Evolutionary conservation across 768 basidiomycete species (phyloP).

Genomic region (Candolleomyces aberdarensis): DNA sequence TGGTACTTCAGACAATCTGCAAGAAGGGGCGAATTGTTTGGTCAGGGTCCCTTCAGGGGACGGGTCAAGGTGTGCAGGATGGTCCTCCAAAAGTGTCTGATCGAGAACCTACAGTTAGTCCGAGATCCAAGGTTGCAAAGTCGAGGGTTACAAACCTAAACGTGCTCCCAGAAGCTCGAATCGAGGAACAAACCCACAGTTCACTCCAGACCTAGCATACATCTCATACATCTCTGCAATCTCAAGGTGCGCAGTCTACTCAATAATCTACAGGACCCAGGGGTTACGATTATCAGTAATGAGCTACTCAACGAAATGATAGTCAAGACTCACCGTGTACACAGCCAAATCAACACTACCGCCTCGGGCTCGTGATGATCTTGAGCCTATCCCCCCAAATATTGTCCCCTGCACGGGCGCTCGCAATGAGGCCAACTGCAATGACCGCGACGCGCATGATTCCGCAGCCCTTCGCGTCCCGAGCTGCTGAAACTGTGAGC

Average conservation of each 20-base stretch:
- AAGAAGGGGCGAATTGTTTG: too few species aligned
- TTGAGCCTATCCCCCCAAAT: too few species aligned
- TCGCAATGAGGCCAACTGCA: slow-evolving; percentile 67
- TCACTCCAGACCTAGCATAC: slow-evolving; percentile 82
- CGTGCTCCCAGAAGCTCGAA: slow-evolving; percentile 78
- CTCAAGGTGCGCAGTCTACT: slow-evolving; percentile 76
- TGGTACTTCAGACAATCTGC: too few species aligned
- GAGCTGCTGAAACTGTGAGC: slow-evolving; percentile 86
- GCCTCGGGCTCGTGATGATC: too few species aligned
- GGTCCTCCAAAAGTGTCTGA: slow-evolving; percentile 62
- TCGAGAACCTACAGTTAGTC: background rate
- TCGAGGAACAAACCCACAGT: slow-evolving; percentile 89
- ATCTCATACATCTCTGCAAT: slow-evolving; percentile 92
- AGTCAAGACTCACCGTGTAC: slow-evolving; percentile 42
- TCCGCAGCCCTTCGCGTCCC: slow-evolving; percentile 84
- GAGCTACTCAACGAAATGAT: too few species aligned
- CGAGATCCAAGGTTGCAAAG: background rate
- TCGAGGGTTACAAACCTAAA: slow-evolving; percentile 40
- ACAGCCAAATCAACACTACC: slow-evolving; percentile 68
- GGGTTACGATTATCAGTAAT: too few species aligned
- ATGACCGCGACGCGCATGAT: slow-evolving; percentile 85
- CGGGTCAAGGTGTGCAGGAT: slow-evolving; percentile 80
- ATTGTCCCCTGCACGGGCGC: too few species aligned
- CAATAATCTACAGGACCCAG: slow-evolving; percentile 54
- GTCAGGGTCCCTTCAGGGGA: too few species aligned